Percentiles rank a stretch among this genome's conserved stretches.
phyloP scores from a whole-genome alignment of 805 yeast species.

The Ascoidea asiatica region DNA sequence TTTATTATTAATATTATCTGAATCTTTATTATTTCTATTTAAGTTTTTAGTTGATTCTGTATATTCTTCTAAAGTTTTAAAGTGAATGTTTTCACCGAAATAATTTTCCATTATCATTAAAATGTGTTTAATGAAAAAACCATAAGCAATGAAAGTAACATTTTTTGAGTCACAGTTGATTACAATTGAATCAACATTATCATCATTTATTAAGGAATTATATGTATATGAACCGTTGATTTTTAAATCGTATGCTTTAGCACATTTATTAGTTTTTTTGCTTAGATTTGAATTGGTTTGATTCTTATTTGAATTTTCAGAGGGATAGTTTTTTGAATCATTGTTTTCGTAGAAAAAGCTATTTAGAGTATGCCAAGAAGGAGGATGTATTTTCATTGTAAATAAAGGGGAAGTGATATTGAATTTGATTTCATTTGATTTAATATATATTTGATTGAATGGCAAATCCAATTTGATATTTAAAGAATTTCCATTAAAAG shows the following conservation, averaged over 20 bases:
- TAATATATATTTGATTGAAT: conserved; percentile 34
- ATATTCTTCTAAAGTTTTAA: conserved; percentile 79
- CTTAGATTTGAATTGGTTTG: too few relatives aligned
- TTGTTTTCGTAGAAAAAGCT: too few relatives aligned
- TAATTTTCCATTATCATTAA: conserved; percentile 75
- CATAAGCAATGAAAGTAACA: conserved; percentile 62
- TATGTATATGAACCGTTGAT: conserved; percentile 56
- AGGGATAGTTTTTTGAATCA: too few relatives aligned
- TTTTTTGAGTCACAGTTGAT: conserved; percentile 54
- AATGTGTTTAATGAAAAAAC: conserved; percentile 63
- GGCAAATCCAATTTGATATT: conserved; percentile 42
- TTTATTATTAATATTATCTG: background rate
- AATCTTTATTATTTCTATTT: background rate
- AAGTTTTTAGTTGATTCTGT: conserved; percentile 16
- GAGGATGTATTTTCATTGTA: conserved; percentile 55
- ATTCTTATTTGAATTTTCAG: too few relatives aligned
- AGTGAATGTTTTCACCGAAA: conserved; percentile 76
- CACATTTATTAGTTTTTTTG: conserved; percentile 48
- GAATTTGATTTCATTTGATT: conserved; percentile 38
- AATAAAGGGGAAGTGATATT: conserved; percentile 41
- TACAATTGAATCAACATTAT: conserved; percentile 54
- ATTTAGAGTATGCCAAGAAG: conserved; percentile 84
- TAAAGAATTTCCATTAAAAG: conserved; percentile 54
- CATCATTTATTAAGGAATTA: conserved; percentile 42
- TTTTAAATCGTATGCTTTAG: conserved; percentile 47